Base-by-base conservation (phyloP, 2,329 filamentous ascomycete genomes). In the Grosmannia huntii region DNA sequence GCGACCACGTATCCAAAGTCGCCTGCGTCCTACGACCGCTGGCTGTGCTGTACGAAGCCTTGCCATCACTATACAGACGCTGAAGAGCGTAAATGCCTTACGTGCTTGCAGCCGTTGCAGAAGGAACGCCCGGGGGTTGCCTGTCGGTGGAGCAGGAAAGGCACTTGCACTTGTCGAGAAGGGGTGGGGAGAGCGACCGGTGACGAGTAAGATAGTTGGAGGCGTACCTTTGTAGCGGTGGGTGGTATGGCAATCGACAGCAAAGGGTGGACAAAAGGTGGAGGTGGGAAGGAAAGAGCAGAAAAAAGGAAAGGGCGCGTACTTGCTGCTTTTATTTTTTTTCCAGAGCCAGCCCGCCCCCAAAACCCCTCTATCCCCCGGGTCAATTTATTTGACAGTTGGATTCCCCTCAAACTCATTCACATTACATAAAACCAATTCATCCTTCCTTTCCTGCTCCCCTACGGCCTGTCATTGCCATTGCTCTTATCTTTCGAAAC, bases 371-470 rank as follows among this genome's bases (percentile, higher is more conserved):
- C 66, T 50, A 49, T 31, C 65, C 65, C 64, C 67, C 65, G 27
- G 36, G 33, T 33, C 36, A 46, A 41, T 46, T 55, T 59, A 57
- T 56, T 41, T 54, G 57, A 55, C 58, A 53, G 25, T 9, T 25
- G 41, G n/a, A 27, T 50, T 38, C 50, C 66, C 63, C 64, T 60
- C 56, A 57, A 59, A 63, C 64, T 62, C 65, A 67, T 73, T 74
- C 71, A 67, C 72, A 74, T 76, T 76, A 76, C 73, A 74, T 76
- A 76, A 75, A 75, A 74, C 70, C 71, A 71, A 67, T 69, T 67
- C 68, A 67, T 71, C 71, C 69, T 66, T 65, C 65, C 68, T 71
- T 68, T 68, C 64, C 67, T 69, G 71, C 72, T 70, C 70, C 70
- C 68, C 69, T 68, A 59, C 68, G 70, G 68, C 70, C 69, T 71